These are phyloP conservation scores for Saksenaea vasiformis DNA, from an alignment of 371 early-diverging fungal genomes.

Conservation along the genomic window DNA sequence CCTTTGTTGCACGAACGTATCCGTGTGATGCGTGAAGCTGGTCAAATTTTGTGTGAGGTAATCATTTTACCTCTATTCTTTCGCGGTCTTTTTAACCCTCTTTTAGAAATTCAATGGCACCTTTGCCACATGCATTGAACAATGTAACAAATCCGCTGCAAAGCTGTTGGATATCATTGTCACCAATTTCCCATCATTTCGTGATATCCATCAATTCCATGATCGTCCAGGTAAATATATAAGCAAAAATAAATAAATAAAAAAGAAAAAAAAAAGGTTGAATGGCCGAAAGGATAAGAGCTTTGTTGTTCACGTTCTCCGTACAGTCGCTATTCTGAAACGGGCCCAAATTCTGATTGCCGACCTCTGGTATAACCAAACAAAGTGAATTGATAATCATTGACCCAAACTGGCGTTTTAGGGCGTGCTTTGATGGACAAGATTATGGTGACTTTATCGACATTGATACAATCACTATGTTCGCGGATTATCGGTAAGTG, in stretches of 20 bases:
- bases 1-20: conserved; percentile 69
- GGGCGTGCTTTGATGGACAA: conserved; percentile 85
- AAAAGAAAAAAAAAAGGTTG: background rate
- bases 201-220: conserved; percentile 65
- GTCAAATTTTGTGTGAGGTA: conserved; percentile 65
- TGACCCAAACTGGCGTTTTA: conserved; percentile 14
- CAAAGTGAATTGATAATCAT: background rate
- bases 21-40: conserved; percentile 69
- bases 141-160: conserved; percentile 57
- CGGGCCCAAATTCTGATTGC: conserved; percentile 91
- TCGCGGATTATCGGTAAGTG: conserved; percentile 84
- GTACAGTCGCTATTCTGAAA: conserved; percentile 72
- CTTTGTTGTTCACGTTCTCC: background rate
- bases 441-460: conserved; percentile 68
- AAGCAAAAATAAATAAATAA: background rate
- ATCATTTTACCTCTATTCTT: background rate
- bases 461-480: conserved; percentile 88
- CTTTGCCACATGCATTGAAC: conserved; percentile 63
- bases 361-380: conserved; percentile 66
- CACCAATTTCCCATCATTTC: conserved; percentile 70
- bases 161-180: conserved; percentile 62
- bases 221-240: conserved; percentile 56
- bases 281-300: background rate
- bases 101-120: conserved; percentile 67
- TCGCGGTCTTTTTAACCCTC: background rate